Evolutionary conservation across 768 basidiomycete genomes (phyloP).

Genomic region (Trichaptum fuscoviolaceum): DNA sequence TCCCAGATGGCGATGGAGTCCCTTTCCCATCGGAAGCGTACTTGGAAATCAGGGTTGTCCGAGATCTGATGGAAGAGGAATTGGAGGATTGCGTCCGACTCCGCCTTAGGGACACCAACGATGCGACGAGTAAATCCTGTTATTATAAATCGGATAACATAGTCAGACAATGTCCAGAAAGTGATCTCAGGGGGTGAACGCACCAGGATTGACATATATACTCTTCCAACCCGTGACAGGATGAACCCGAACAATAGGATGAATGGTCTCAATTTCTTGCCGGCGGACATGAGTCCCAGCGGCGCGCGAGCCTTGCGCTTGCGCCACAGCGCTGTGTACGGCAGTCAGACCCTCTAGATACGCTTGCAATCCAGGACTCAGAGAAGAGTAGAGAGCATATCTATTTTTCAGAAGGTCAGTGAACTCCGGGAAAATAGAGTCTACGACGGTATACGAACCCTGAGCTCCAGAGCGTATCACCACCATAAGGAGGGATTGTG

Average conservation of each 20-base stretch:
- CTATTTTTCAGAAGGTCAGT: slow-evolving; percentile 30
- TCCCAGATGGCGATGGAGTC: slow-evolving; percentile 86
- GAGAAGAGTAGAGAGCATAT: slow-evolving; percentile 78
- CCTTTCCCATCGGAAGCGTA: slow-evolving; percentile 71
- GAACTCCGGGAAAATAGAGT: not conserved
- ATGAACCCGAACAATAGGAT: slow-evolving; percentile 81
- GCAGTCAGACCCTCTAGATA: slow-evolving; percentile 73
- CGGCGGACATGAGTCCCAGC: slow-evolving; percentile 69
- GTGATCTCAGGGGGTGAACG: slow-evolving; percentile 10
- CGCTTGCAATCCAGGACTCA: slow-evolving; percentile 68
- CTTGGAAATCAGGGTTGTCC: slow-evolving; percentile 68
- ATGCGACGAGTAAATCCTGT: slow-evolving; percentile 77
- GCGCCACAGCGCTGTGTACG: slow-evolving; percentile 71
- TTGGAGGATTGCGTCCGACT: slow-evolving; percentile 66
- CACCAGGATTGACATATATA: slow-evolving; percentile 74
- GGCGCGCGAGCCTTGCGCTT: slow-evolving; percentile 69
- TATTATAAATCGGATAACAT: not conserved
- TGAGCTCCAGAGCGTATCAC: slow-evolving; percentile 79
- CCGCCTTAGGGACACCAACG: slow-evolving; percentile 72
- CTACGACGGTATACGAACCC: slow-evolving; percentile 39
- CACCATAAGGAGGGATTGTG: slow-evolving; percentile 64
- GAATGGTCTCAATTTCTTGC: slow-evolving; percentile 60
- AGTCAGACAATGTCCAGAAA: not conserved
- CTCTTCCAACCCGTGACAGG: slow-evolving; percentile 84
- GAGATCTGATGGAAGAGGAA: slow-evolving; percentile 71